Percentiles rank a stretch among this genome's conserved stretches.
These are phyloP conservation scores for Cubamyces lactineus DNA, from an alignment of 768 basidiomycete genomes.

Conservation along the genomic window DNA sequence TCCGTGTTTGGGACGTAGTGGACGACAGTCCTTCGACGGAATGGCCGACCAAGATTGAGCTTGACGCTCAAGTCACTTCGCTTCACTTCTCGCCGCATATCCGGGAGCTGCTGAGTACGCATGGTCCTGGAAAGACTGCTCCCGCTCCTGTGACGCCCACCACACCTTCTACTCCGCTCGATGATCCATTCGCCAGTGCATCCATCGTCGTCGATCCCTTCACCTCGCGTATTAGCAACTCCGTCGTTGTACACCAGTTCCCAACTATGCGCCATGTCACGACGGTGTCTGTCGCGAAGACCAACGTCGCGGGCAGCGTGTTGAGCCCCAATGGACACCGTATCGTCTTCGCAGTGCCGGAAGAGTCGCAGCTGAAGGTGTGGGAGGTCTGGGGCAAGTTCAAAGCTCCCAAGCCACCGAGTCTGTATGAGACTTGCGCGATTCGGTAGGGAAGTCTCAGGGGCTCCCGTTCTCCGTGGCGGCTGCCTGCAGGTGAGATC, in stretches of 20 bases:
- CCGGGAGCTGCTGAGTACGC: conserved; percentile 85
- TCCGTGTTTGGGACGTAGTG: conserved; percentile 59
- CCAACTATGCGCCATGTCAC: conserved; percentile 64
- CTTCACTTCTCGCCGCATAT: conserved; percentile 78
- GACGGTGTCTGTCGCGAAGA: conserved; percentile 46
- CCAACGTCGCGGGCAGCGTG: conserved; percentile 61
- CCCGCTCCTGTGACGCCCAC: conserved; percentile 21
- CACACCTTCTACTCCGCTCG: conserved; percentile 12
- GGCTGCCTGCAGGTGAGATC: background rate
- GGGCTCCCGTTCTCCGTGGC: background rate
- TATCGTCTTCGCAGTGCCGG: conserved; percentile 61
- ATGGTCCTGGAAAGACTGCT: conserved; percentile 51
- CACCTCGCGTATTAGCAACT: conserved; percentile 32
- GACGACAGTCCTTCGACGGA: conserved; percentile 43
- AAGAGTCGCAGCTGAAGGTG: conserved; percentile 67
- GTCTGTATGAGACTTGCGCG: conserved; percentile 16
- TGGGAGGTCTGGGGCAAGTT: conserved; percentile 59
- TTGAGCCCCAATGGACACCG: conserved; percentile 54
- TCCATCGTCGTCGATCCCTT: conserved; percentile 11
- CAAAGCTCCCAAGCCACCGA: conserved; percentile 29
- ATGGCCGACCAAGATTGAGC: conserved; percentile 47
- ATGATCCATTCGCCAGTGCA: conserved; percentile 5
- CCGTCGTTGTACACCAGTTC: conserved; percentile 56
- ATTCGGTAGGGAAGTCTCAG: conserved; percentile 13
- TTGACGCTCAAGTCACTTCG: conserved; percentile 65